Conservation (phyloP, 2,329 filamentous ascomycete species). For the Trichoderma hamatum region DNA sequence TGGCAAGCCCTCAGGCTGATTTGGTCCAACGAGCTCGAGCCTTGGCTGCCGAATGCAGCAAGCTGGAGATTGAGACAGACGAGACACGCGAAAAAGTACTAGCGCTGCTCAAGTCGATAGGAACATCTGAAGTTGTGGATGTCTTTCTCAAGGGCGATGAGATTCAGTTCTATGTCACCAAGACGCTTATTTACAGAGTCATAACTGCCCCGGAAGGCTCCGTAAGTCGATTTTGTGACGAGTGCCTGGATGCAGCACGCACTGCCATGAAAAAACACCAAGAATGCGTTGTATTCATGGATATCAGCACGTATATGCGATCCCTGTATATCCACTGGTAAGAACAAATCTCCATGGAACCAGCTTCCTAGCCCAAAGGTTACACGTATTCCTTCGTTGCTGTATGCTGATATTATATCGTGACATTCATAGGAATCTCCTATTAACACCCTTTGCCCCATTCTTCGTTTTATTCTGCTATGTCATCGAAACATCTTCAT, state of each 20-base stretch:
- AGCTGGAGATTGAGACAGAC: slow-evolving; percentile 43
- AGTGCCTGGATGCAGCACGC: slow-evolving; percentile 56
- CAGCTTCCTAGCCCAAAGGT: background rate
- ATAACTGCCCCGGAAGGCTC: slow-evolving; percentile 51
- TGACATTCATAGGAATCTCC: slow-evolving; percentile 48
- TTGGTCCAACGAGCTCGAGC: slow-evolving; percentile 45
- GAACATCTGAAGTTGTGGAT: slow-evolving; percentile 47
- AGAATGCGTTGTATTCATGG: slow-evolving; percentile 49
- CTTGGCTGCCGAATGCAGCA: slow-evolving; percentile 45
- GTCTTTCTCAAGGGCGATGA: slow-evolving; percentile 52
- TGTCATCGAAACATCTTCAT: slow-evolving; percentile 56
- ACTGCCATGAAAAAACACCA: slow-evolving; percentile 51
- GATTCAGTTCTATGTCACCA: slow-evolving; percentile 50
- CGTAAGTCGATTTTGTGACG: slow-evolving; percentile 49
- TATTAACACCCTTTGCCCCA: slow-evolving; percentile 61
- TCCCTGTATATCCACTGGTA: slow-evolving; percentile 58
- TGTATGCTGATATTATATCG: background rate
- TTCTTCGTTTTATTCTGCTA: slow-evolving; percentile 64
- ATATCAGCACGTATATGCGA: slow-evolving; percentile 46
- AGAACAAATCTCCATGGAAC: slow-evolving; percentile 27
- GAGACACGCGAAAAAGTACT: slow-evolving; percentile 42
- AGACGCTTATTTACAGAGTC: slow-evolving; percentile 57
- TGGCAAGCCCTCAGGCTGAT: slow-evolving; percentile 45
- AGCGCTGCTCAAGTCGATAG: slow-evolving; percentile 43
- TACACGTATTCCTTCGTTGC: background rate